phyloP scores from a whole-genome alignment of 2,329 filamentous ascomycete species.

The Paraconiothyrium brasiliense region DNA sequence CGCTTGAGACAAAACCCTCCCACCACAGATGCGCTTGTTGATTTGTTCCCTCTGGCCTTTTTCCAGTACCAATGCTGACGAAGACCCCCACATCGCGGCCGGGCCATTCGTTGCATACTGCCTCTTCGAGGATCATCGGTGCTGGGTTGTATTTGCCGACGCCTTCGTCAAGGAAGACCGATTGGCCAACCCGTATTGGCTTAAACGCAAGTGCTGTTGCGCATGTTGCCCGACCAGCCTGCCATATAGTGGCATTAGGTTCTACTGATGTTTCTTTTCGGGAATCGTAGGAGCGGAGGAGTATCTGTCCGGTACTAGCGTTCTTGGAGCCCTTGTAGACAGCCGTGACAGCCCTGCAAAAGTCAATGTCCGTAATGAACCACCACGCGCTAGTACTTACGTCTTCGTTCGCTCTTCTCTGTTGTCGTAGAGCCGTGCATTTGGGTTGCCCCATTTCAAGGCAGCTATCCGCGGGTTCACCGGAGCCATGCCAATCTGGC shows the following conservation, averaged over 20 bases:
- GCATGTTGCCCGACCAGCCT: slow-evolving; percentile 92
- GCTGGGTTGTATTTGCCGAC: slow-evolving; percentile 91
- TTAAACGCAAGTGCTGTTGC: slow-evolving; percentile 95
- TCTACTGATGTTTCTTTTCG: slow-evolving; percentile 89
- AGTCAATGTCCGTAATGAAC: slow-evolving; percentile 25
- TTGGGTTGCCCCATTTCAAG: slow-evolving; percentile 78
- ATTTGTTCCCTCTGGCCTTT: slow-evolving; percentile 77
- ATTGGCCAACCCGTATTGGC: slow-evolving; percentile 91
- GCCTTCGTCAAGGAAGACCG: slow-evolving; percentile 92
- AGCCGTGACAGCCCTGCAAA: slow-evolving; percentile 81
- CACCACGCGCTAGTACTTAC: slow-evolving; percentile 62
- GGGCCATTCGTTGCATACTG: slow-evolving; percentile 92
- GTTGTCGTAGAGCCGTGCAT: slow-evolving; percentile 87
- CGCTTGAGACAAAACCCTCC: slow-evolving; percentile 78
- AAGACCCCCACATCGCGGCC: slow-evolving; percentile 92
- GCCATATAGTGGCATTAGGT: slow-evolving; percentile 95
- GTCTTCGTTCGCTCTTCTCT: slow-evolving; percentile 89
- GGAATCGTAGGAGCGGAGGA: slow-evolving; percentile 95
- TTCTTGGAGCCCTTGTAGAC: slow-evolving; percentile 84
- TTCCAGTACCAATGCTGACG: slow-evolving; percentile 92
- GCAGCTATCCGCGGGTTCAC: slow-evolving; percentile 57
- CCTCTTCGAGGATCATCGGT: slow-evolving; percentile 86
- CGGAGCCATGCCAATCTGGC: slow-evolving; percentile 76
- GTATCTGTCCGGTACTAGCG: slow-evolving; percentile 69
- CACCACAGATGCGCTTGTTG: slow-evolving; percentile 82